Conservation (phyloP, 768 basidiomycete genomes). For the Rubroboletus pulcherrimus region DNA sequence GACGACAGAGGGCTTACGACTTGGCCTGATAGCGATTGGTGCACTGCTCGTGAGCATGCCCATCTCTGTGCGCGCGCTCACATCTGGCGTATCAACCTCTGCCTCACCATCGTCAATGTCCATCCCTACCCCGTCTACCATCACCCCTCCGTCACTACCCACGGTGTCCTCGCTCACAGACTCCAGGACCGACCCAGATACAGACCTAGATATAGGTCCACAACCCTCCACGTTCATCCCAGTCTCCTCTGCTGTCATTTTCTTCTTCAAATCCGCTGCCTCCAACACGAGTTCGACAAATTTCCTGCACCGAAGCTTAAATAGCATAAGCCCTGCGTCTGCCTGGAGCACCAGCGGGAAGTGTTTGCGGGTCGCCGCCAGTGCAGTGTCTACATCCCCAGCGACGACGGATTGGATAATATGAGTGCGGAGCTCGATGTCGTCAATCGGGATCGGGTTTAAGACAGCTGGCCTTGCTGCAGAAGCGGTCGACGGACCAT, state of each 20-base stretch:
- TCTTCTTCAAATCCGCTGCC: conserved; percentile 66
- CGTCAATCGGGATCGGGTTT: conserved; percentile 36
- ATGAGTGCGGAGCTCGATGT: conserved; percentile 64
- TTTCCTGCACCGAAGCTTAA: conserved; percentile 80
- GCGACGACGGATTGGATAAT: conserved; percentile 65
- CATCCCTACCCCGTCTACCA: conserved; percentile 52
- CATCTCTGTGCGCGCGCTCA: conserved; percentile 10
- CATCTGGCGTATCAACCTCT: conserved; percentile 30
- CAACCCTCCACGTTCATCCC: conserved; percentile 29
- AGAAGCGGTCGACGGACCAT: conserved; percentile 10
- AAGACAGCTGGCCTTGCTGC: conserved; percentile 11
- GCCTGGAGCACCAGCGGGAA: conserved; percentile 64
- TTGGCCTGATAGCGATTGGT: conserved; percentile 31
- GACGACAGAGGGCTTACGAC: conserved; percentile 27
- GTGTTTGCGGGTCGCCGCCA: conserved; percentile 50
- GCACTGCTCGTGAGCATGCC: conserved; percentile 16
- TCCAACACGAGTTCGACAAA: conserved; percentile 80
- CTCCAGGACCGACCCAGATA: conserved; percentile 23
- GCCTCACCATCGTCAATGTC: conserved; percentile 41
- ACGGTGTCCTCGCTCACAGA: conserved; percentile 34
- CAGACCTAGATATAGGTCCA: conserved; percentile 24
- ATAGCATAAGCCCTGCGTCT: conserved; percentile 67
- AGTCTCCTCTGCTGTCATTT: conserved; percentile 43
- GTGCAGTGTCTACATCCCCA: conserved; percentile 70
- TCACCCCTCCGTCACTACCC: conserved; percentile 40